Evolutionary conservation across 2,329 filamentous ascomycete genomes (phyloP), one percentile per base, ranked within the genome.

Genomic region (Scortechinia acanthostroma): DNA sequence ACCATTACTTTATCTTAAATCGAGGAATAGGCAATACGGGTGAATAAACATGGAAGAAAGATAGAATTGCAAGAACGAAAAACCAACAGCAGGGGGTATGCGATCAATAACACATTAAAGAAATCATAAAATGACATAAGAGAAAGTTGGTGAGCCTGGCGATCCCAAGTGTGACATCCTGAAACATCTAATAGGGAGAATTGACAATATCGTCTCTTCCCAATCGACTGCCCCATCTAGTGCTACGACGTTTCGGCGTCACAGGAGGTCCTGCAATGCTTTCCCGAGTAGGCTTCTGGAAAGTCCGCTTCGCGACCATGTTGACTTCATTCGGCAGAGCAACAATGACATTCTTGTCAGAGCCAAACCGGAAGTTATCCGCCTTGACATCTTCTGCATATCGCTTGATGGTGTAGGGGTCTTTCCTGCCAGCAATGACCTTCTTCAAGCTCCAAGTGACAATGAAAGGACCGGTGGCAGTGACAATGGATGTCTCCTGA

Each of bases 331-430:
- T 95, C 2, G 93, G 91, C 51, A 98, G 70, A 1, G 93, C 93
- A 25, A 98, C 91, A 57, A 98, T 95, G 55, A 98, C 89, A 57
- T 96, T 96, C 77, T 95, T 95, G 64, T 98, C 93, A 3, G 85
- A 91, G 42, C 91, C 91, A 58, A 90, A 98, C 57, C 93, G 90
- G 80, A 98, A 98, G 62, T 98, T 95, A 62, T 98, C 93, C 3
- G 93, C 93, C 73, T 94, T 96, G 59, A 98, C 90, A 51, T 95
- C 86, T 57, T 98, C 93, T 1, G 81, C 77, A 60, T 98, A 98
- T 15, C 93, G 85, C 74, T 97, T 96, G 74, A 98, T 97, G 54
- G 83, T 87, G 69, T 98, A 98, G 0, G 91, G 86, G 48, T 93
- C 86, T 64, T 91, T 93, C 51, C 77, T 77, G 44, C 88, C 88